Conservation (phyloP, 495 filamentous ascomycete genomes). For the Talaromyces nanjingensis region DNA sequence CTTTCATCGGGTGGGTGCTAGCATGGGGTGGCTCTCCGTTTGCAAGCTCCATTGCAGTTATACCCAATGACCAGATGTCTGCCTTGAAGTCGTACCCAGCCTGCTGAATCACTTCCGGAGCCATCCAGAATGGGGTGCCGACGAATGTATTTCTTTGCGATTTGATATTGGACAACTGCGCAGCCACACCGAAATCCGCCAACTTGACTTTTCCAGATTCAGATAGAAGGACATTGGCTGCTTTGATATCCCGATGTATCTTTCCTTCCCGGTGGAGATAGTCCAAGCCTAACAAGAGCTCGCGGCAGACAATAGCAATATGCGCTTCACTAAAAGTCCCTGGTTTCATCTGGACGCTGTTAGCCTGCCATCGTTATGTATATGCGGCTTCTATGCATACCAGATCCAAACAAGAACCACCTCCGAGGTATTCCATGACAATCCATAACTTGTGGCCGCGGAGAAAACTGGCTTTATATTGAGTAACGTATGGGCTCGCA, state of each 20-base stretch:
- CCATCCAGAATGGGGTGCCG: conserved; percentile 99
- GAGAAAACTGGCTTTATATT: conserved; percentile 93
- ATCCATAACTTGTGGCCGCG: conserved; percentile 97
- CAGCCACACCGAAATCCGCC: conserved; percentile 96
- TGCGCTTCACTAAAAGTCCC: conserved; percentile 83
- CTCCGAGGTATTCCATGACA: conserved; percentile 95
- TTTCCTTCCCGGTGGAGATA: conserved; percentile 94
- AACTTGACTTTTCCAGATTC: conserved; percentile 90
- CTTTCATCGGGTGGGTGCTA: conserved; percentile 94
- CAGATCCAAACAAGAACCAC: conserved; percentile 88
- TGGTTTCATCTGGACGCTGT: conserved; percentile 70
- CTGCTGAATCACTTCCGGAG: conserved; percentile 96
- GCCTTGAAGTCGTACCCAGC: conserved; percentile 95
- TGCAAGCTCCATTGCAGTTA: conserved; percentile 91
- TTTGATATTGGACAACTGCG: conserved; percentile 94
- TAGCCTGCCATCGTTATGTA: conserved; percentile 16
- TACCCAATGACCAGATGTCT: conserved; percentile 96
- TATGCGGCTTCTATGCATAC: conserved; percentile 34
- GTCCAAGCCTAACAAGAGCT: conserved; percentile 82
- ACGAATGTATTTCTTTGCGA: conserved; percentile 97
- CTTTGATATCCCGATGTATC: conserved; percentile 96
- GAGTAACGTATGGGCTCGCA: conserved; percentile 85
- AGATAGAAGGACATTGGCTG: conserved; percentile 83
- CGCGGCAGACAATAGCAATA: conserved; percentile 89
- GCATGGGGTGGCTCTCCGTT: conserved; percentile 90